Percentiles rank a stretch among this genome's conserved stretches.
Conservation (phyloP, 495 filamentous ascomycete species). For the Terfezia claveryi region DNA sequence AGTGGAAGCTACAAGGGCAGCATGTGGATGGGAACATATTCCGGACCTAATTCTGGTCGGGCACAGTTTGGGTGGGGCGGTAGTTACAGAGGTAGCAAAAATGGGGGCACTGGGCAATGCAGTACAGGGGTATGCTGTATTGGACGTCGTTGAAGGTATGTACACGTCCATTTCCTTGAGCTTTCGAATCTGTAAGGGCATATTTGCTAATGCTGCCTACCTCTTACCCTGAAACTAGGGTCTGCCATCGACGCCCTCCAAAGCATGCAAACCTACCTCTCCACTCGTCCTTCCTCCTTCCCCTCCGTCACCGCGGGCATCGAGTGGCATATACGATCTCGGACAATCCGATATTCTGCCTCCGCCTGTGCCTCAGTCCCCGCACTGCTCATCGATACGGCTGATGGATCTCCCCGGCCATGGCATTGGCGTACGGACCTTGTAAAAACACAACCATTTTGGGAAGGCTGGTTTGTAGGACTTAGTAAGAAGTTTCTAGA, state of each 20-base stretch:
- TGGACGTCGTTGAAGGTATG: constrained; percentile 84
- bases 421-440: constrained; percentile 84
- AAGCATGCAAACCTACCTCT: constrained; percentile 81
- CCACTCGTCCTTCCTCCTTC: constrained; percentile 62
- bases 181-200: not conserved
- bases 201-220: not conserved
- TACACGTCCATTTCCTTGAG: not conserved
- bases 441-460: constrained; percentile 65
- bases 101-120: constrained; percentile 38
- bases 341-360: constrained; percentile 61
- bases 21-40: constrained; percentile 46
- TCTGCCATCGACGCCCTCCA: constrained; percentile 62
- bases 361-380: constrained; percentile 79
- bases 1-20: constrained; percentile 32
- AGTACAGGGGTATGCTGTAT: constrained; percentile 66
- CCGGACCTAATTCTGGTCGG: constrained; percentile 68
- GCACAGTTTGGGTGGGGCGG: constrained; percentile 90
- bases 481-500: constrained; percentile 73
- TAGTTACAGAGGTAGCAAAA: constrained; percentile 66
- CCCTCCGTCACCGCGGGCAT: constrained; percentile 52
- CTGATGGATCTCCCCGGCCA: constrained; percentile 20
- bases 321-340: constrained; percentile 83
- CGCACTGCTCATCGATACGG: constrained; percentile 34
- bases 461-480: constrained; percentile 82
- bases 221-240: constrained; percentile 20